phyloP scores from a whole-genome alignment of 495 filamentous ascomycete genomes.

The Penicillium ucsense region DNA sequence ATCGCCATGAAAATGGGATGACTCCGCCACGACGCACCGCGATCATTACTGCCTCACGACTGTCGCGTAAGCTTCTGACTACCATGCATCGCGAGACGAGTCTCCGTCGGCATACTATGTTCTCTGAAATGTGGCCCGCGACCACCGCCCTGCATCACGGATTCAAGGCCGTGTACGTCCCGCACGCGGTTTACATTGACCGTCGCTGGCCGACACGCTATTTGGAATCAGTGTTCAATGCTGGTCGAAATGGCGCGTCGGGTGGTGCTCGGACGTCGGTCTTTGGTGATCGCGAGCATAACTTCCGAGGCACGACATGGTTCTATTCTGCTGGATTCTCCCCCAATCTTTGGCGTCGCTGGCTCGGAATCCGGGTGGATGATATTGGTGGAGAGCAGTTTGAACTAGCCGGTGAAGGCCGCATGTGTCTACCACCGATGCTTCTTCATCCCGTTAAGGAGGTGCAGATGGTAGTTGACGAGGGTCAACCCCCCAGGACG shows the following conservation, averaged over 20 bases:
- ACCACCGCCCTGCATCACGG: conserved; percentile 85
- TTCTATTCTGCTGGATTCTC: conserved; percentile 88
- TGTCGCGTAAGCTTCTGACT: conserved; percentile 69
- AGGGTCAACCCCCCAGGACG: conserved; percentile 22
- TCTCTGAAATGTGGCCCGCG: conserved; percentile 93
- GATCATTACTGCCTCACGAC: conserved; percentile 76
- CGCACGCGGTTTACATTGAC: conserved; percentile 87
- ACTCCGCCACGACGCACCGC: conserved; percentile 69
- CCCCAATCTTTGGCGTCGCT: conserved; percentile 72
- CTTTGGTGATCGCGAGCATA: conserved; percentile 83
- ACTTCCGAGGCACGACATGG: conserved; percentile 82
- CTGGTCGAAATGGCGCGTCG: conserved; percentile 68
- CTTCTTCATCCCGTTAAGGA: conserved; percentile 89
- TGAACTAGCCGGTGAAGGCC: conserved; percentile 64
- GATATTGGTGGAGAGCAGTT: conserved; percentile 79
- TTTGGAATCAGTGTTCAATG: conserved; percentile 76
- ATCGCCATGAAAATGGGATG: conserved; percentile 55
- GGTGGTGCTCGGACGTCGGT: conserved; percentile 64
- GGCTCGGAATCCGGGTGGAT: conserved; percentile 78
- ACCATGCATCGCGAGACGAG: conserved; percentile 87
- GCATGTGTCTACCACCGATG: conserved; percentile 92
- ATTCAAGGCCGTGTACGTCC: conserved; percentile 87
- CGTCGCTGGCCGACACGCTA: conserved; percentile 76
- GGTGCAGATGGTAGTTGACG: conserved; percentile 66
- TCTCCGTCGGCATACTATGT: conserved; percentile 75